Evolutionary conservation across 2,329 filamentous ascomycete genomes (phyloP).

Genomic region (Hymenoscyphus salicellus): DNA sequence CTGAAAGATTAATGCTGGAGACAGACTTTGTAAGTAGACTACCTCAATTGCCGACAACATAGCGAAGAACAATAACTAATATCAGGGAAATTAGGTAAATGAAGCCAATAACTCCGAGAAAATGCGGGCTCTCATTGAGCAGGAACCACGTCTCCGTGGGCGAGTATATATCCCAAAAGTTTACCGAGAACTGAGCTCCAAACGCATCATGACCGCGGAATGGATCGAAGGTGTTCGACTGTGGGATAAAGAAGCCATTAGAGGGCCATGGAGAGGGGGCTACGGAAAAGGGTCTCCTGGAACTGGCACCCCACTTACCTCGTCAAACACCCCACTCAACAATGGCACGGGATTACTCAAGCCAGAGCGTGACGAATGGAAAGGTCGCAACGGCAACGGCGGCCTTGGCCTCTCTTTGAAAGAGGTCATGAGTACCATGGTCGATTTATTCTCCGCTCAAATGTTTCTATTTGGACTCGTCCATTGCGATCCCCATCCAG

Average conservation of each 20-base stretch:
- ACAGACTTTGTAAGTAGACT: constrained; percentile 70
- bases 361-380: constrained; percentile 76
- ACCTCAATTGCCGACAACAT: not conserved
- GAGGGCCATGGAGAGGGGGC: constrained; percentile 73
- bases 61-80: not conserved
- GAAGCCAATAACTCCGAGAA: constrained; percentile 84
- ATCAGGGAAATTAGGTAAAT: constrained; percentile 44
- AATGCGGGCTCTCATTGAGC: constrained; percentile 74
- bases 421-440: constrained; percentile 93
- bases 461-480: constrained; percentile 97
- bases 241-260: constrained; percentile 86
- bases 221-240: constrained; percentile 95
- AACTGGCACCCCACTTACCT: constrained; percentile 57
- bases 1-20: constrained; percentile 85
- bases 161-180: constrained; percentile 86
- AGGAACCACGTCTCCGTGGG: constrained; percentile 71
- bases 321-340: constrained; percentile 40
- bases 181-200: constrained; percentile 77
- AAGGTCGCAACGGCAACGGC: constrained; percentile 66
- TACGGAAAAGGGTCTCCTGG: constrained; percentile 75
- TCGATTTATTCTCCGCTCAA: constrained; percentile 93
- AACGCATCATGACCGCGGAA: constrained; percentile 85
- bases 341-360: constrained; percentile 64
- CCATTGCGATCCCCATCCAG: constrained; percentile 95
- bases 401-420: constrained; percentile 80